Conservation (phyloP, 805 yeast genomes). For the Candida gorgasii region DNA sequence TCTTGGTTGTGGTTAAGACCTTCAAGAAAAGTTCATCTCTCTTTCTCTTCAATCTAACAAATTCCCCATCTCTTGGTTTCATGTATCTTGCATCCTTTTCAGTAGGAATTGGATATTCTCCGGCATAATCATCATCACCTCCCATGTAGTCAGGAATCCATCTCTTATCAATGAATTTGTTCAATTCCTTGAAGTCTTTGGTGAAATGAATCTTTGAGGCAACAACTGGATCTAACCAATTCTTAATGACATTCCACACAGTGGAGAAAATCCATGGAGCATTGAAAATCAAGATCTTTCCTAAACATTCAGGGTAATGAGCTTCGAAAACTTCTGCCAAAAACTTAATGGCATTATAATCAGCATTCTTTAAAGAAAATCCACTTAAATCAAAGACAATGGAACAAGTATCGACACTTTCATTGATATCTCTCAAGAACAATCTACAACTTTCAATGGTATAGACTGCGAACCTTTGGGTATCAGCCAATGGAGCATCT, state of each 20-base stretch:
- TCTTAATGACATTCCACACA: constrained; percentile 88
- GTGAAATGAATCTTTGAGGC: constrained; percentile 89
- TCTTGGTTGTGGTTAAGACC: constrained; percentile 64
- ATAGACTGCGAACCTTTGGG: constrained; percentile 72
- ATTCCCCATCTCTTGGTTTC: constrained; percentile 20
- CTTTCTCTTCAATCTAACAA: constrained; percentile 45
- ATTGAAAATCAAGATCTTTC: constrained; percentile 79
- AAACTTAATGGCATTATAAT: constrained; percentile 86
- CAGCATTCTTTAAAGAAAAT: constrained; percentile 90
- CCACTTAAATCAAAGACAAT: constrained; percentile 85
- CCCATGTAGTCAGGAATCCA: constrained; percentile 73
- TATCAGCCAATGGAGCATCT: constrained; percentile 59
- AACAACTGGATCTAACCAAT: constrained; percentile 96
- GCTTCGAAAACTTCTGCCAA: constrained; percentile 90
- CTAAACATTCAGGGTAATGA: constrained; percentile 93
- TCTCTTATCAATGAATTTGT: constrained; percentile 56
- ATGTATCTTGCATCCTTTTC: constrained; percentile 52
- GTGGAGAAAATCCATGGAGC: constrained; percentile 98
- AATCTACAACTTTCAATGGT: constrained; percentile 83
- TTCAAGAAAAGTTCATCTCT: constrained; percentile 54
- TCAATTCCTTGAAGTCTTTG: constrained; percentile 64
- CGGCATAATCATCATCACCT: constrained; percentile 63
- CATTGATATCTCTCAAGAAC: constrained; percentile 54
- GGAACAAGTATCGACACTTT: constrained; percentile 63
- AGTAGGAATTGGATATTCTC: constrained; percentile 66